Conservation (phyloP, 768 basidiomycete genomes). For the Lyophyllum atratum region DNA sequence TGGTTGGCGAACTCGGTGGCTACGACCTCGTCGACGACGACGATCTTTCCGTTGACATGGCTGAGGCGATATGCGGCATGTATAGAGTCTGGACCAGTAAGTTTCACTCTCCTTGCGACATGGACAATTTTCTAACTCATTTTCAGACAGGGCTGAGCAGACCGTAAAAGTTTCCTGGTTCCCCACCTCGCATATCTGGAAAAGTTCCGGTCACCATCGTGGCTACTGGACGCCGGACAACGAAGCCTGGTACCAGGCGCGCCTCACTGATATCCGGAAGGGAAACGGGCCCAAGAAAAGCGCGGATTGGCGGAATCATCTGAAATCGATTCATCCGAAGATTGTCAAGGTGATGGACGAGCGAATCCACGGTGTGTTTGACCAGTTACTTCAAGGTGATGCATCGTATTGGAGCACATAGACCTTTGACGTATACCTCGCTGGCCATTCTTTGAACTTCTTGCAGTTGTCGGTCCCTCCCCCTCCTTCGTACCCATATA, state of each 20-base stretch:
- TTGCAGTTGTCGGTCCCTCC: too few species aligned
- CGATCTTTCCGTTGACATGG: neutral
- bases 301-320: neutral
- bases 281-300: neutral
- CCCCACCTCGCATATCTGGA: neutral
- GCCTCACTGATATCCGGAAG: neutral
- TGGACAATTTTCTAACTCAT: too few species aligned
- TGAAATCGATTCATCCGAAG: neutral
- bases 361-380: neutral
- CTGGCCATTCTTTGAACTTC: neutral
- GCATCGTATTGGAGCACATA: neutral
- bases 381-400: neutral
- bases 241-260: neutral
- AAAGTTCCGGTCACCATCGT: neutral
- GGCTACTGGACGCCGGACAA: constrained; percentile 1
- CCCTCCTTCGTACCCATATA: too few species aligned
- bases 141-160: neutral
- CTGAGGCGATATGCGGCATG: neutral
- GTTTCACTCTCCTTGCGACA: neutral
- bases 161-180: neutral
- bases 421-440: neutral
- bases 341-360: neutral
- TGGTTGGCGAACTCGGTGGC: neutral
- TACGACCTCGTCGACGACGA: neutral
- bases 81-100: constrained; percentile 6